Conservation (phyloP, 495 filamentous ascomycete species). For the Neurospora tetraspora region DNA sequence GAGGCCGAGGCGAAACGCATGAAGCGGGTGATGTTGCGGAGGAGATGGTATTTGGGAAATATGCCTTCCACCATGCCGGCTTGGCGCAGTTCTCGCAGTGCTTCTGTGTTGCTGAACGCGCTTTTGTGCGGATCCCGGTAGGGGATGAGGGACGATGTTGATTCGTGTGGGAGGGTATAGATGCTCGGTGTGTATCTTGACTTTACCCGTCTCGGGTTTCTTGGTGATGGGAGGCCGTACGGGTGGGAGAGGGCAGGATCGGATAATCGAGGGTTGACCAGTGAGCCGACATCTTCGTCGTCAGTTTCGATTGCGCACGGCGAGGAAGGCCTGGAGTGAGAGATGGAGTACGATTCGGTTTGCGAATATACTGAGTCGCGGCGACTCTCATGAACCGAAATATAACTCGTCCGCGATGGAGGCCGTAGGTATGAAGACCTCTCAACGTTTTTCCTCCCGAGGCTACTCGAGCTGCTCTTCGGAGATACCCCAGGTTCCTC, state of each 20-base stretch:
- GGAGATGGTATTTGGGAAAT: slow-evolving; percentile 57
- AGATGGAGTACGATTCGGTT: slow-evolving; percentile 50
- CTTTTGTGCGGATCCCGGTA: slow-evolving; percentile 42
- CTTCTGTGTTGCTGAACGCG: slow-evolving; percentile 45
- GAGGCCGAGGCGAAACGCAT: slow-evolving; percentile 70
- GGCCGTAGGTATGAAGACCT: slow-evolving; percentile 16
- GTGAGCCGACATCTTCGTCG: not conserved
- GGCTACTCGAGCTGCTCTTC: slow-evolving; percentile 13
- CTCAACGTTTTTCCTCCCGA: slow-evolving; percentile 7
- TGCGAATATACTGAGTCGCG: slow-evolving; percentile 49
- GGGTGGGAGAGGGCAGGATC: not conserved
- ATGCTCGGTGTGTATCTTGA: slow-evolving; percentile 45
- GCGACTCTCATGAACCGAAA: slow-evolving; percentile 42
- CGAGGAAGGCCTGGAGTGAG: slow-evolving; percentile 16
- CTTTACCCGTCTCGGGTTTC: slow-evolving; percentile 3
- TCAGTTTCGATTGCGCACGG: slow-evolving; percentile 2
- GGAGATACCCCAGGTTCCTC: slow-evolving; percentile 34
- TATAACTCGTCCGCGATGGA: slow-evolving; percentile 36
- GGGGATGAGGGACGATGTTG: slow-evolving; percentile 53
- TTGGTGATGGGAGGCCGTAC: not conserved
- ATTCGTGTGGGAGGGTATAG: slow-evolving; percentile 60
- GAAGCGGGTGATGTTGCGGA: slow-evolving; percentile 63
- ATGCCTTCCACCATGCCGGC: slow-evolving; percentile 50
- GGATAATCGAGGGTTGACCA: not conserved
- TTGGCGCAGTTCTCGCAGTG: slow-evolving; percentile 44